Base-by-base conservation (phyloP, 331 rosid genomes). In the Prunus yedoensis region DNA sequence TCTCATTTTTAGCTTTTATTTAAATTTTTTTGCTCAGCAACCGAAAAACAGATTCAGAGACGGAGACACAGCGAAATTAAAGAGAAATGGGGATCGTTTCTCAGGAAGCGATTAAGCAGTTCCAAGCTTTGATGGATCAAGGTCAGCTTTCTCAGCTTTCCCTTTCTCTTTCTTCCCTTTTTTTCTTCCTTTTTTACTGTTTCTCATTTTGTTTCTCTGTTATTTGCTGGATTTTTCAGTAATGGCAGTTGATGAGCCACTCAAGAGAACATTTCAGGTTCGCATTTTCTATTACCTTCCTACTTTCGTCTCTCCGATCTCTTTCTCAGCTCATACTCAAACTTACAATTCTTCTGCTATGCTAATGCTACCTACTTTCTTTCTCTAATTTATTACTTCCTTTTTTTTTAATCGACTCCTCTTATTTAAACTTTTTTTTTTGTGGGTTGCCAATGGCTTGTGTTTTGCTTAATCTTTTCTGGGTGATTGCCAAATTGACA, bases 221-320 rank as follows among this genome's bases (percentile, higher is more conserved):
- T 2, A 21, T 54, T 17, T 59, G 80, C 16, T 74, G 49, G 53
- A 51, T 69, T 66, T 13, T 65, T 21, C 4, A 13, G 52, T 20
- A 66, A 47, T 91, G 86, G 62, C 85, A 89, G 98, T 88, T 71
- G 92, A 89, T 53, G 90, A 84, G 66, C 91, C 94, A 64, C 35
- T 91, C 86, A 87, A 76, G 84, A 78, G 47, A 67, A 77, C 98
- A 47, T 91, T 89, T 84, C 85, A 88, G 97, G 98, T 93, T 79
- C 32, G 83, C 82, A 76, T 80, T 86, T 78, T 78, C 28, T 45
- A 3, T 20, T 49, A 15, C 52, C 16, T 49, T 49, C 16, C 17
- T 49, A 3, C 66, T 14, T 38, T 38, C 43, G 43, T 38, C 43
- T 6, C n/a, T 27, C 66, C 43, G 4, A 27, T 6, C 72, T 15